Evolutionary conservation across 1,284 basidiomycete genomes (phyloP).

Genomic region (Melampsora medusae): DNA sequence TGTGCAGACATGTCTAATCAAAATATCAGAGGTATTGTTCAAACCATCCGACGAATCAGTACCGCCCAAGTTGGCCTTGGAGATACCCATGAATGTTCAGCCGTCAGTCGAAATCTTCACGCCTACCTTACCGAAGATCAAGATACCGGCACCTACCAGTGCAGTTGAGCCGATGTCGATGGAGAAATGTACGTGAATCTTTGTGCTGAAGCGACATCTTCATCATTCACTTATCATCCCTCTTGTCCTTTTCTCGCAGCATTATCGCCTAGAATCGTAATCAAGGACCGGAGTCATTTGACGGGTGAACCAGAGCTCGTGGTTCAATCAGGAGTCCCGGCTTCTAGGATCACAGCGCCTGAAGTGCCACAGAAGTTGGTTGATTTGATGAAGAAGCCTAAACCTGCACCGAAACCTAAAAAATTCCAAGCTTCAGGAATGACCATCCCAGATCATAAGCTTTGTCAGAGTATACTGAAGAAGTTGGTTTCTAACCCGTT

Average conservation of each 20-base stretch:
- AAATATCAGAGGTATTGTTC: constrained; percentile 85
- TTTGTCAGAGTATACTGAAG: constrained; percentile 75
- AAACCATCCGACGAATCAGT: constrained; percentile 74
- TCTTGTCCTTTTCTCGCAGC: neutral
- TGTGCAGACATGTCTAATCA: constrained; percentile 84
- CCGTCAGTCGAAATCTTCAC: constrained; percentile 32
- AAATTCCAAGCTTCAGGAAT: constrained; percentile 79
- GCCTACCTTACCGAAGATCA: constrained; percentile 35
- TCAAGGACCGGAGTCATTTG: constrained; percentile 24
- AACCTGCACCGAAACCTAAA: constrained; percentile 57
- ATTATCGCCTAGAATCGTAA: constrained; percentile 25
- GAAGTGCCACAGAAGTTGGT: constrained; percentile 46
- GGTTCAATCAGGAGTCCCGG: neutral
- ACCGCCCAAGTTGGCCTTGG: constrained; percentile 73
- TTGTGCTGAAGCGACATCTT: too few relatives aligned
- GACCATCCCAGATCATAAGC: constrained; percentile 73
- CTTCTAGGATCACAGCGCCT: neutral
- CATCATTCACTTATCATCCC: too few relatives aligned
- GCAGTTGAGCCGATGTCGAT: constrained; percentile 18
- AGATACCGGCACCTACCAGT: constrained; percentile 23
- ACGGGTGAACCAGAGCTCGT: too few relatives aligned
- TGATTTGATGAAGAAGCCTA: constrained; percentile 52
- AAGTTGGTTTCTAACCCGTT: constrained; percentile 64
- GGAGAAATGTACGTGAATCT: neutral
- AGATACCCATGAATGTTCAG: constrained; percentile 49